Conservation (phyloP, 768 basidiomycete genomes). For the Phlegmacium glaucopus region DNA sequence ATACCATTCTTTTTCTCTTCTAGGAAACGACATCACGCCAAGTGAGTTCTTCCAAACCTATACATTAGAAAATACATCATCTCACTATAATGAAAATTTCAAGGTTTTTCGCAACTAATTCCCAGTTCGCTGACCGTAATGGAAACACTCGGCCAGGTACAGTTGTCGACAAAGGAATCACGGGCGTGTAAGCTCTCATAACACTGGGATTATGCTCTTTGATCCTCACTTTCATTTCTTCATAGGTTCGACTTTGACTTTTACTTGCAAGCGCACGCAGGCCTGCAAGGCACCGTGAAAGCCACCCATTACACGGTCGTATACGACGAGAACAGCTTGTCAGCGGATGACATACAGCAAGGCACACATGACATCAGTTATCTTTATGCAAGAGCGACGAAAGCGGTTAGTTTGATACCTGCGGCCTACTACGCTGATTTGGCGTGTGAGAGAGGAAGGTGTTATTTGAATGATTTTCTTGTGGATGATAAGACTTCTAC, state of each 20-base stretch:
- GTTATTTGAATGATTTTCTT: slow-evolving; percentile 72
- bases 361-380: slow-evolving; percentile 70
- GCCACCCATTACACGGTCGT: slow-evolving; percentile 79
- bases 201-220: not conserved
- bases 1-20: not conserved
- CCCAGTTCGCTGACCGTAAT: slow-evolving; percentile 50
- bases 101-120: slow-evolving; percentile 57
- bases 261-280: slow-evolving; percentile 72
- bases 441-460: slow-evolving; percentile 77
- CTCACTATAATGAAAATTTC: not conserved
- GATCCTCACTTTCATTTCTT: slow-evolving; percentile 11
- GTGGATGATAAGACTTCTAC: slow-evolving; percentile 45
- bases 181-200: slow-evolving; percentile 48
- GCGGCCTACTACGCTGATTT: slow-evolving; percentile 81
- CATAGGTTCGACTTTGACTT: slow-evolving; percentile 61
- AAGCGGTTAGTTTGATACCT: slow-evolving; percentile 78
- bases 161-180: slow-evolving; percentile 76
- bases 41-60: slow-evolving; percentile 30
- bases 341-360: slow-evolving; percentile 69
- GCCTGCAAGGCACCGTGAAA: slow-evolving; percentile 67
- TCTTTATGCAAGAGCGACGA: slow-evolving; percentile 79
- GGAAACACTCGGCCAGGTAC: slow-evolving; percentile 82
- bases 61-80: not conserved
- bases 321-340: slow-evolving; percentile 72
- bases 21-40: slow-evolving; percentile 65